Evolutionary conservation across 371 early-diverging fungal genomes (phyloP).

Genomic region (Rhizopus microsporus): DNA sequence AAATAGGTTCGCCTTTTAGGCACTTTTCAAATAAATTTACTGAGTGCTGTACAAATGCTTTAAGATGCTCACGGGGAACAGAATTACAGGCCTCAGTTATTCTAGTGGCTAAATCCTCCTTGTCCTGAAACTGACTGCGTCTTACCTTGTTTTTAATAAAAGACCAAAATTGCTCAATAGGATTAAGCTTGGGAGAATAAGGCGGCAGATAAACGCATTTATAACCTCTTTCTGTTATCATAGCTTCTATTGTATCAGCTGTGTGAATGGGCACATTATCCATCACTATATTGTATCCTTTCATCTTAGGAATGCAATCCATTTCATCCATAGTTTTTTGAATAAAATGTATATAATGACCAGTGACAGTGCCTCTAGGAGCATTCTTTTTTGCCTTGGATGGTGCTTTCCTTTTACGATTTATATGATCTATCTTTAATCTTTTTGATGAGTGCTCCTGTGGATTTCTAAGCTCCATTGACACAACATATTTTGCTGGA

Average conservation of each 20-base stretch:
- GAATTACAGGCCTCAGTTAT: slow-evolving; percentile 11
- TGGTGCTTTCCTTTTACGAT: slow-evolving; percentile 19
- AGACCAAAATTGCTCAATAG: slow-evolving; percentile 5
- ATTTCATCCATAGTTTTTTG: no score
- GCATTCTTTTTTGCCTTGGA: slow-evolving; percentile 18
- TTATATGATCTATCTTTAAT: slow-evolving; percentile 14
- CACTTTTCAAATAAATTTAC: slow-evolving; percentile 12
- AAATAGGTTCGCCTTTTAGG: slow-evolving; percentile 12
- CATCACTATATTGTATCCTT: no score
- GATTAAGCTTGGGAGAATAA: slow-evolving; percentile 6
- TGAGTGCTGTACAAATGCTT: slow-evolving; percentile 14
- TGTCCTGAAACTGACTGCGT: slow-evolving; percentile 5
- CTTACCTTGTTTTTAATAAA: not conserved
- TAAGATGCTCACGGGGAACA: slow-evolving; percentile 5
- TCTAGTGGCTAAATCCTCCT: slow-evolving; percentile 11
- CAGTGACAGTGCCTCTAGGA: slow-evolving; percentile 15
- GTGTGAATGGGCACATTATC: no score
- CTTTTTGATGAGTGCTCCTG: slow-evolving; percentile 11
- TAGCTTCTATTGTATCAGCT: no score
- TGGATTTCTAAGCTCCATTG: slow-evolving; percentile 19
- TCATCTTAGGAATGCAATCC: no score
- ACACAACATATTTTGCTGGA: slow-evolving; percentile 18
- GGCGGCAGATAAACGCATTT: slow-evolving; percentile 1
- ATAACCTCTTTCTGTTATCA: no score
- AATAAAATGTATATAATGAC: no score